Conservation (phyloP, 1,284 basidiomycete genomes). For the Cryptococcus sp. region DNA sequence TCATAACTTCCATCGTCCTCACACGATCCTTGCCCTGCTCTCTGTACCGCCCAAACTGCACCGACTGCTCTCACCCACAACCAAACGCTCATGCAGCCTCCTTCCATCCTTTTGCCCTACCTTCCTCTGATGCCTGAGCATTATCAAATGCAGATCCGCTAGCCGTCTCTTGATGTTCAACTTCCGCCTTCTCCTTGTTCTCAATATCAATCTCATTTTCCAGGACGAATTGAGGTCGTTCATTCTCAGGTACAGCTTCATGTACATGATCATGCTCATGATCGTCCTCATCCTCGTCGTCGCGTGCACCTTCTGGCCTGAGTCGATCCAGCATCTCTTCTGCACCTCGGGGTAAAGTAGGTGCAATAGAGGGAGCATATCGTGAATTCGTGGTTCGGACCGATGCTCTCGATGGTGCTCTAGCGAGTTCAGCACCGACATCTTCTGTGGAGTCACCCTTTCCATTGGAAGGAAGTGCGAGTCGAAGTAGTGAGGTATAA, state of each 20-base stretch:
- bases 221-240: conserved; percentile 23
- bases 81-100: not conserved
- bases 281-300: conserved; percentile 20
- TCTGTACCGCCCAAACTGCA: no score
- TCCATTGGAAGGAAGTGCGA: conserved; percentile 62
- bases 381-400: conserved; percentile 20
- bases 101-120: not conserved
- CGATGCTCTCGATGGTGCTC: conserved; percentile 25
- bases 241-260: not conserved
- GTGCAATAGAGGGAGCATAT: conserved; percentile 29
- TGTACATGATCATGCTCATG: conserved; percentile 4
- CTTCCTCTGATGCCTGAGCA: not conserved
- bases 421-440: conserved; percentile 16
- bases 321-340: conserved; percentile 44
- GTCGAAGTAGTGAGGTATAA: conserved; percentile 77
- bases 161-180: conserved; percentile 7
- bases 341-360: conserved; percentile 47
- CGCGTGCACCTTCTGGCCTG: conserved; percentile 23
- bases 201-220: conserved; percentile 13
- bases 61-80: no score
- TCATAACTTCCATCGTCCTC: no score
- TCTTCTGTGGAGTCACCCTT: not conserved
- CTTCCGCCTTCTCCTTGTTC: conserved; percentile 7
- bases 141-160: not conserved
- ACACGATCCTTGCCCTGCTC: no score